Conservation (phyloP, 1,284 basidiomycete species). For the Moesziomyces sp. region DNA sequence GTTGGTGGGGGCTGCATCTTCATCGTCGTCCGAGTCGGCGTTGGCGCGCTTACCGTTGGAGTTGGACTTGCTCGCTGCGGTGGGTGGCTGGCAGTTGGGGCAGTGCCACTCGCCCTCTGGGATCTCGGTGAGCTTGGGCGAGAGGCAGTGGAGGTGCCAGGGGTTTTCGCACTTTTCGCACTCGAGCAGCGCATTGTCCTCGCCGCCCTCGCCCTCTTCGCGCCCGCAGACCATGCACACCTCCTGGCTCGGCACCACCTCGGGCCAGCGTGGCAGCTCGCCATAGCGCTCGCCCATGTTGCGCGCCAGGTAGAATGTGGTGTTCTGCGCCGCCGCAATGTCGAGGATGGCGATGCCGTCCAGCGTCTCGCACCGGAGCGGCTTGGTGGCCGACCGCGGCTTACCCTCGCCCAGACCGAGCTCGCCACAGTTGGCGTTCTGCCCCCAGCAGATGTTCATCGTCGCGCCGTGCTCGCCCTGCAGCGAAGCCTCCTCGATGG, state of each 20-base stretch:
- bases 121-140: conserved; percentile 78
- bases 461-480: conserved; percentile 72
- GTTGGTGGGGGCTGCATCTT: conserved; percentile 15
- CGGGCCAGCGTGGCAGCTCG: conserved; percentile 62
- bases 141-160: conserved; percentile 84
- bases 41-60: conserved; percentile 14
- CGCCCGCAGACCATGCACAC: conserved; percentile 78
- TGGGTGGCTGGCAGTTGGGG: conserved; percentile 40
- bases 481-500: conserved; percentile 72
- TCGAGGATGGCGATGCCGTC: conserved; percentile 80
- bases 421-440: conserved; percentile 79
- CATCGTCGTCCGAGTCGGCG: conserved; percentile 17
- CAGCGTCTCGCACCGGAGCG: conserved; percentile 78
- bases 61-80: conserved; percentile 4
- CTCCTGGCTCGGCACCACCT: conserved; percentile 75
- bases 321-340: conserved; percentile 84
- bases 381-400: conserved; percentile 88
- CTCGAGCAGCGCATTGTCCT: conserved; percentile 58
- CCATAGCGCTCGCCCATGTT: conserved; percentile 71
- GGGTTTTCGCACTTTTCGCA: conserved; percentile 82
- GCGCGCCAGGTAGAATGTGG: conserved; percentile 78
- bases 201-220: conserved; percentile 73
- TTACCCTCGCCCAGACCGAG: conserved; percentile 82
- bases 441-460: conserved; percentile 87
- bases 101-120: conserved; percentile 76